phyloP scores from a whole-genome alignment of 2,329 filamentous ascomycete species.

The Rhynchosporium secalis region DNA sequence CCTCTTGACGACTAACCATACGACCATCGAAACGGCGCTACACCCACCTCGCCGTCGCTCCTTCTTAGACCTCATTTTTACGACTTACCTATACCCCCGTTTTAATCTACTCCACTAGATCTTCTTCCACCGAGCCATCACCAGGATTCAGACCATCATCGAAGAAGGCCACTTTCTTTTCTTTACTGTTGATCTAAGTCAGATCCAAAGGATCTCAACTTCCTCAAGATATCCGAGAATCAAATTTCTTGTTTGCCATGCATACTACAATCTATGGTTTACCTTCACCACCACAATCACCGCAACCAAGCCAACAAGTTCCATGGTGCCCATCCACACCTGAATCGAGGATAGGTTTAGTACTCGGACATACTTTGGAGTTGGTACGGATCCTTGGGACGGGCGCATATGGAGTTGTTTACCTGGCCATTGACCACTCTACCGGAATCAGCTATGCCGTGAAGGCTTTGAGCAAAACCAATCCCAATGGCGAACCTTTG shows the following conservation, averaged over 20 bases:
- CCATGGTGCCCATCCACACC: slow-evolving; percentile 49
- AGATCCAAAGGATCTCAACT: slow-evolving; percentile 19
- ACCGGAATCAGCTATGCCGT: slow-evolving; percentile 78
- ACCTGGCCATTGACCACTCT: slow-evolving; percentile 80
- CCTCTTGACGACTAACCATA: too few species aligned
- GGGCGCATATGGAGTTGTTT: slow-evolving; percentile 95
- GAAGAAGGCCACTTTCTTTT: slow-evolving; percentile 30
- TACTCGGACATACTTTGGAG: slow-evolving; percentile 69
- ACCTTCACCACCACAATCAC: slow-evolving; percentile 34
- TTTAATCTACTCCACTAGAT: slow-evolving; percentile 5
- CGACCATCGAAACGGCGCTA: neutral
- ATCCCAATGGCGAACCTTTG: slow-evolving; percentile 66
- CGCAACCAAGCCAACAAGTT: slow-evolving; percentile 25
- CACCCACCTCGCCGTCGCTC: slow-evolving; percentile 26
- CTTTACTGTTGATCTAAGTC: slow-evolving; percentile 30
- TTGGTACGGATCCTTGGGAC: slow-evolving; percentile 84
- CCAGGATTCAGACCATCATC: slow-evolving; percentile 17
- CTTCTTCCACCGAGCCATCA: neutral
- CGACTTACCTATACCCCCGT: slow-evolving; percentile 22
- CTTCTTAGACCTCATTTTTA: slow-evolving; percentile 21
- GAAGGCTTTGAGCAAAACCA: slow-evolving; percentile 93
- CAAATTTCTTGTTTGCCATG: slow-evolving; percentile 37
- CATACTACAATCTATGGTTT: slow-evolving; percentile 28
- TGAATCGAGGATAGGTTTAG: slow-evolving; percentile 81
- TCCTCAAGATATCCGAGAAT: slow-evolving; percentile 24